phyloP scores from a whole-genome alignment of 805 yeast species.

The Ogataea populi-albae region DNA sequence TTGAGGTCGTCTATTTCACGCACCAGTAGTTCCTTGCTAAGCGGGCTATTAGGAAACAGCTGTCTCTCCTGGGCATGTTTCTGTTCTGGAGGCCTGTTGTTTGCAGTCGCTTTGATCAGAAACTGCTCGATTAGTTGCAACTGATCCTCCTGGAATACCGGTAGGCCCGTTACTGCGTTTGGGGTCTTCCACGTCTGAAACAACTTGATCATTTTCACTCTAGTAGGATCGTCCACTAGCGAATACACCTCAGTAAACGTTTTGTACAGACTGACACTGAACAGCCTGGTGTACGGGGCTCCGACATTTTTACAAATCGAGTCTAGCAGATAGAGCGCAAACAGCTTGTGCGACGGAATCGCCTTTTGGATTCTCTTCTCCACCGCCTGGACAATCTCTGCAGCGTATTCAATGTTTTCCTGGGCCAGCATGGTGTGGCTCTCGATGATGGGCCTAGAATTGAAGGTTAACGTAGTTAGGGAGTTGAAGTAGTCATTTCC shows the following conservation, averaged over 20 bases:
- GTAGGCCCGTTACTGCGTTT: conserved; percentile 55
- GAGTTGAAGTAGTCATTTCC: conserved; percentile 69
- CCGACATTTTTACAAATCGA: conserved; percentile 91
- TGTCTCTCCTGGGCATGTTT: conserved; percentile 6
- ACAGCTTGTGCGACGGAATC: conserved; percentile 81
- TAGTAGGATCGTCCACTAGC: conserved; percentile 70
- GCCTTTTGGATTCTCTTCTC: conserved; percentile 72
- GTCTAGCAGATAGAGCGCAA: conserved; percentile 79
- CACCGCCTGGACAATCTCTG: conserved; percentile 71
- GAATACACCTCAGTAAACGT: conserved; percentile 75
- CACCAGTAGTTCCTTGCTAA: conserved; percentile 23
- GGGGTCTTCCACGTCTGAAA: conserved; percentile 87
- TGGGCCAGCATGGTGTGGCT: conserved; percentile 81
- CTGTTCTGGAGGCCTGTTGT: conserved; percentile 26
- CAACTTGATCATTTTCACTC: conserved; percentile 70
- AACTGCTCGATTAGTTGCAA: conserved; percentile 73
- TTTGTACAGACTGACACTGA: conserved; percentile 66
- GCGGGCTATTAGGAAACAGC: conserved; percentile 5
- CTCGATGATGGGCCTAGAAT: conserved; percentile 86
- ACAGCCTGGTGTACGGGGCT: conserved; percentile 77
- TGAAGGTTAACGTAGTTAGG: conserved; percentile 74
- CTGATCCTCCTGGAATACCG: conserved; percentile 70
- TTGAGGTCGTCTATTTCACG: conserved; percentile 37
- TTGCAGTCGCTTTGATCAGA: conserved; percentile 56
- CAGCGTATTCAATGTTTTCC: conserved; percentile 76